Evolutionary conservation across 192 early-diverging fungal genomes (phyloP).

Genomic region (Linnemannia elongata): DNA sequence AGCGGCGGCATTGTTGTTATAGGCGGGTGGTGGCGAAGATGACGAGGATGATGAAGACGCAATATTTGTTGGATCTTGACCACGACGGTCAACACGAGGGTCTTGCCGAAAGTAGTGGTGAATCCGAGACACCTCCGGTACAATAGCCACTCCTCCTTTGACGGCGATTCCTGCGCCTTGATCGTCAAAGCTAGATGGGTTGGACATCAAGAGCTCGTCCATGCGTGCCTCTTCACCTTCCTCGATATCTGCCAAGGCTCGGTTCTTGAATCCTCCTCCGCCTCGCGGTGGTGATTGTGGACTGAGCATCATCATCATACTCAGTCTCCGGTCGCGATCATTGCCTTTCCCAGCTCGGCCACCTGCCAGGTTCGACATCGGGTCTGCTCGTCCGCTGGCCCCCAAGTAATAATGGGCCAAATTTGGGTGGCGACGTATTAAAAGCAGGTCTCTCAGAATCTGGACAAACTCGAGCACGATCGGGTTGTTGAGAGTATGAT

Average conservation of each 20-base stretch:
- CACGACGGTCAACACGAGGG: constrained; percentile 29
- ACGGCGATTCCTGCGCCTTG: not conserved
- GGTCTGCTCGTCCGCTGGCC: constrained; percentile 10
- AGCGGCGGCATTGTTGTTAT: constrained; percentile 10
- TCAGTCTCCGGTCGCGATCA: not conserved
- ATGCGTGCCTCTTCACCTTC: constrained; percentile 47
- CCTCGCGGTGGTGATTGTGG: constrained; percentile 11
- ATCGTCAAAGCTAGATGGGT: not conserved
- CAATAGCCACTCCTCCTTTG: constrained; percentile 11
- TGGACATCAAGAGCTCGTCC: constrained; percentile 43
- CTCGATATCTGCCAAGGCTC: constrained; percentile 31
- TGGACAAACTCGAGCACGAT: constrained; percentile 54
- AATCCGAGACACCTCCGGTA: constrained; percentile 35
- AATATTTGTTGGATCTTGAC: not conserved
- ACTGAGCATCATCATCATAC: constrained; percentile 31
- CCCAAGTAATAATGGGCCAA: constrained; percentile 33
- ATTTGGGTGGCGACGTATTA: constrained; percentile 19
- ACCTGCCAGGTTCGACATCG: not conserved
- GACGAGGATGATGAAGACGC: constrained; percentile 2
- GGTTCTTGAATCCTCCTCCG: not conserved
- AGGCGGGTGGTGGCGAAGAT: constrained; percentile 22
- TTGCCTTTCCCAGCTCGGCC: not conserved
- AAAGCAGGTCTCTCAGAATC: constrained; percentile 40
- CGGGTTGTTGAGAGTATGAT: constrained; percentile 50
- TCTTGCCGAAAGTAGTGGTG: constrained; percentile 51